phyloP scores from a whole-genome alignment of 768 basidiomycete species.

The Lyophyllum atratum region DNA sequence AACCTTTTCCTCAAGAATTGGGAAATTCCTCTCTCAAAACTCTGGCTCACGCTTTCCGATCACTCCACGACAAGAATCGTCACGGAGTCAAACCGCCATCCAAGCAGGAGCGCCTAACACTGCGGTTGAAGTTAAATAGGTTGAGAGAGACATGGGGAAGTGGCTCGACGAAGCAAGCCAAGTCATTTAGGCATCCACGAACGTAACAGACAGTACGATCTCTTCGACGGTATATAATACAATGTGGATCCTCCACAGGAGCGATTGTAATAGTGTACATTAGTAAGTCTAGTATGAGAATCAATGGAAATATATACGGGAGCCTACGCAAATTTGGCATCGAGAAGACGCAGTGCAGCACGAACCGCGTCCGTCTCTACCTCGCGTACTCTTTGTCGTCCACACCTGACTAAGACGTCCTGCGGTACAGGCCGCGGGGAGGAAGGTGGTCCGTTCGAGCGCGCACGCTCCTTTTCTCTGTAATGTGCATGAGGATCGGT shows the following conservation, averaged over 20 bases:
- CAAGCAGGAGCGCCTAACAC: conserved; percentile 31
- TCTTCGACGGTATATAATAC: not conserved
- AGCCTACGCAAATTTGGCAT: conserved; percentile 54
- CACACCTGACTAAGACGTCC: conserved; percentile 62
- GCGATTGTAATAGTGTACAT: not conserved
- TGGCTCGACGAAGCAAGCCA: not conserved
- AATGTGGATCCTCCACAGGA: not conserved
- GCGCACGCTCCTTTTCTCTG: conserved; percentile 41
- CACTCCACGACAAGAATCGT: conserved; percentile 26
- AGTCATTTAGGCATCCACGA: not conserved
- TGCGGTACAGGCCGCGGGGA: conserved; percentile 61
- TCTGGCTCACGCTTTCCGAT: conserved; percentile 51
- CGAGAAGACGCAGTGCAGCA: conserved; percentile 75
- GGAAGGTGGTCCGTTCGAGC: conserved; percentile 26
- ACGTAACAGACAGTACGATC: not conserved
- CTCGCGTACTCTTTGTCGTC: conserved; percentile 61
- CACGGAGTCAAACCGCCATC: conserved; percentile 24
- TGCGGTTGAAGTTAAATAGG: conserved; percentile 38
- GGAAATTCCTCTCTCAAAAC: conserved; percentile 42
- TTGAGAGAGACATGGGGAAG: conserved; percentile 11
- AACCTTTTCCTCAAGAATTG: conserved; percentile 59
- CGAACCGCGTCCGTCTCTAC: conserved; percentile 74
- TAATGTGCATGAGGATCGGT: conserved; percentile 58
- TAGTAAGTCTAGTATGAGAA: not conserved
- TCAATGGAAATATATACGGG: not conserved